Evolutionary conservation across 2,329 filamentous ascomycete species (phyloP), one percentile per base, ranked within the genome.

Genomic region (Dactylellina parvicollis): DNA sequence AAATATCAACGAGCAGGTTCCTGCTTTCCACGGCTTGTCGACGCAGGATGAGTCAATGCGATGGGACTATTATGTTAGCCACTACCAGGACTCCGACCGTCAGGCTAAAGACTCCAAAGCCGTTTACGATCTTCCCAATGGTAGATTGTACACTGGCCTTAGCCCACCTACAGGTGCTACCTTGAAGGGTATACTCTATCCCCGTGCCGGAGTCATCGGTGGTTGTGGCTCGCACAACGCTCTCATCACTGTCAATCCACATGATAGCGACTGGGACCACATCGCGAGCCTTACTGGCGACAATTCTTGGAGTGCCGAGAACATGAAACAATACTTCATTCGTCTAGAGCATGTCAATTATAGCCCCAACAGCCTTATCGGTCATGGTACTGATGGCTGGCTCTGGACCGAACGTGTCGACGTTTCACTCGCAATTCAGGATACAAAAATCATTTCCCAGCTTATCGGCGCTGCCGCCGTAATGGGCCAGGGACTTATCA

Each of bases 11-110:
- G 84, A 86, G 74, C 83, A 84, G 8, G 83, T 87, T 3, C 86
- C 87, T 4, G 83, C 85, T 1, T 83, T 86, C 76, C 83, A 84
- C 20, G 83, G 83, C 50, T 81, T 83, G 18, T 83, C 84, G 1
- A 86, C 85, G 9, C 85, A 88, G 76, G 85, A 88, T 71, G 81
- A 82, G 22, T 82, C 83, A 16, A 82, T 87, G 75, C 80, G 83
- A 47, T 90, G 87, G 87, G 85, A 88, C 78, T 89, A 86, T 80
- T 89, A 85, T 75, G 85, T 88, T n/a, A 83, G 83, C 47, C 87
- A 89, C 78, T 89, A 88, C 77, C 81, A 82, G 7, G 83, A 88
- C 72, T 80, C 85, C 46, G 79, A 80, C 20, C 82, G 84, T 36
- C 85, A 87, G 75, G 81, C 83, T 20, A 81, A 82, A 56, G 86